Percentiles rank a stretch among this genome's conserved stretches.
phyloP scores from a whole-genome alignment of 176 grass and related monocot genomes.

The Rhipidocladum racemiflorum region DNA sequence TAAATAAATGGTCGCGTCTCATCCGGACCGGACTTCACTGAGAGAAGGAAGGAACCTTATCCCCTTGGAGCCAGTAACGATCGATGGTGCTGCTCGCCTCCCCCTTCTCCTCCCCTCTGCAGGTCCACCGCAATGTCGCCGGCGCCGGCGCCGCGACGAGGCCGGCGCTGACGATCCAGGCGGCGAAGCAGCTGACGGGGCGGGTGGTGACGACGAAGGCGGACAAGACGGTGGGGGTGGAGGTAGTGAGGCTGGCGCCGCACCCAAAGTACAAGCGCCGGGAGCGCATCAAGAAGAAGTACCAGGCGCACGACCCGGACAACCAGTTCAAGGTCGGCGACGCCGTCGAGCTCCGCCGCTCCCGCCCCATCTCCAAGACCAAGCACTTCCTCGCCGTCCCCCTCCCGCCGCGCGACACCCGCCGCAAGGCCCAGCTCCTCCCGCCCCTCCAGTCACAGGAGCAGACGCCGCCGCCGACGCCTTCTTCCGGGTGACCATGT shows the following conservation, averaged over 20 bases:
- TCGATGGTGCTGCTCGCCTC: slow-evolving; percentile 48
- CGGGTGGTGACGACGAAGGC: slow-evolving; percentile 71
- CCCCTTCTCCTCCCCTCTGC: slow-evolving; percentile 22
- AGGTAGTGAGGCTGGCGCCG: slow-evolving; percentile 27
- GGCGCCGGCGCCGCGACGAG: not conserved
- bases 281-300: slow-evolving; percentile 78
- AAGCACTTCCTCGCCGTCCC: slow-evolving; percentile 83
- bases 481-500: not conserved
- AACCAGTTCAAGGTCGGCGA: slow-evolving; percentile 95
- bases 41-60: no score
- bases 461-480: not conserved
- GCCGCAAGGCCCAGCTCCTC: slow-evolving; percentile 48
- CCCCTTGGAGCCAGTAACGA: no score
- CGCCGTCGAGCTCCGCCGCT: slow-evolving; percentile 69
- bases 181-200: slow-evolving; percentile 61
- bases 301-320: slow-evolving; percentile 38
- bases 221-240: slow-evolving; percentile 92
- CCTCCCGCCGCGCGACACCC: not conserved
- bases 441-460: slow-evolving; percentile 42
- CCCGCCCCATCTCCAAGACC: slow-evolving; percentile 96
- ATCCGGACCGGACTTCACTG: no score
- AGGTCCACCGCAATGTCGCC: not conserved
- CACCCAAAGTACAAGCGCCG: slow-evolving; percentile 78
- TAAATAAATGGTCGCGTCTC: no score
- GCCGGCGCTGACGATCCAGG: slow-evolving; percentile 38